phyloP scores from a whole-genome alignment of 1,284 basidiomycete species.

The Irpex sp. region DNA sequence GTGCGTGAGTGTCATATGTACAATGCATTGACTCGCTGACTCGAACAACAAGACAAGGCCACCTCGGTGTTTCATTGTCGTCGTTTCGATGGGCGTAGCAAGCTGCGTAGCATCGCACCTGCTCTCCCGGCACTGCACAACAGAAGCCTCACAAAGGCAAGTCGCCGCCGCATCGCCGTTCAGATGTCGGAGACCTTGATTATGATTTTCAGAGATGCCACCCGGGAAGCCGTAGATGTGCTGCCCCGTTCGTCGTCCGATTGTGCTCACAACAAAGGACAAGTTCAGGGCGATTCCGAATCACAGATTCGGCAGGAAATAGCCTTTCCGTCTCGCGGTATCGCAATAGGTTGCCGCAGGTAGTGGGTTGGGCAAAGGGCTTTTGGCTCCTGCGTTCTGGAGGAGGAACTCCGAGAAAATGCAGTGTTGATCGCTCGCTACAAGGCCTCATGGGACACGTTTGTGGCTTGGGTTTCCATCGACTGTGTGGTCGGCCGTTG shows the following conservation, averaged over 20 bases:
- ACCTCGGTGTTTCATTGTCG: neutral
- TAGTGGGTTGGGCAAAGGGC: neutral
- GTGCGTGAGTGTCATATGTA: neutral
- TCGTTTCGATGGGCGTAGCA: neutral
- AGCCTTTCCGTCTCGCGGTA: neutral
- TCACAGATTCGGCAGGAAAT: neutral
- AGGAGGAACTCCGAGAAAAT: neutral
- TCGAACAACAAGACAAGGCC: too few species aligned
- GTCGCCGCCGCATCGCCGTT: neutral
- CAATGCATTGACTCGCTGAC: too few species aligned
- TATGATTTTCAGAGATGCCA: neutral
- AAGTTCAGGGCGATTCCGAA: neutral
- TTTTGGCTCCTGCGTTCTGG: neutral
- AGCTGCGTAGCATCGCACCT: neutral
- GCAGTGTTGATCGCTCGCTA: neutral
- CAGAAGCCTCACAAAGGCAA: neutral
- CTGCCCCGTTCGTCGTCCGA: neutral
- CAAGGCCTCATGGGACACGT: neutral
- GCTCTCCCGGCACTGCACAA: neutral
- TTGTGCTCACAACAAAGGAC: neutral
- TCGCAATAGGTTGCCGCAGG: neutral
- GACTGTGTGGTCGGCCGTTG: neutral
- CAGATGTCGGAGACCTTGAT: neutral
- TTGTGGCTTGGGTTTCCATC: neutral
- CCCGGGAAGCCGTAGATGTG: neutral